These are phyloP conservation scores for Annulohypoxylon moriforme DNA, from an alignment of 495 filamentous ascomycete genomes.

Conservation along the genomic window DNA sequence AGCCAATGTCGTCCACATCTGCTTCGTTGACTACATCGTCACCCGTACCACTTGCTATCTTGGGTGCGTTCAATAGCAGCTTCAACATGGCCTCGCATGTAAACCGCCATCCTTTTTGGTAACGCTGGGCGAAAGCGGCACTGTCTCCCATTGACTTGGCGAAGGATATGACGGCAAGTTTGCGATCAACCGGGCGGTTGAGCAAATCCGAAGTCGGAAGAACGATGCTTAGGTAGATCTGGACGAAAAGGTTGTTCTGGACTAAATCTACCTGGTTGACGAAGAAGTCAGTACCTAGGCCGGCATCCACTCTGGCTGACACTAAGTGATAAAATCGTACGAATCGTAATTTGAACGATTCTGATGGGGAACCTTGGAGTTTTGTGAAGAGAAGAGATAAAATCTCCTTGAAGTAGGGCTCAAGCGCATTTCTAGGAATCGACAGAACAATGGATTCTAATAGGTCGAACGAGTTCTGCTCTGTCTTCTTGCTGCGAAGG, in stretches of 20 bases:
- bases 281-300: conserved; percentile 89
- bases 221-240: conserved; percentile 85
- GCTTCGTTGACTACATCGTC: conserved; percentile 84
- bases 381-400: conserved; percentile 84
- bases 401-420: conserved; percentile 82
- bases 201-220: conserved; percentile 89
- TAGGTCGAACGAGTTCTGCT: conserved; percentile 87
- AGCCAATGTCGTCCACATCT: conserved; percentile 93
- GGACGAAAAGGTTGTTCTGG: conserved; percentile 82
- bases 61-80: conserved; percentile 86
- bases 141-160: conserved; percentile 90
- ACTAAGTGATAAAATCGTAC: conserved; percentile 93
- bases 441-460: conserved; percentile 79
- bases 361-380: conserved; percentile 79
- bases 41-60: conserved; percentile 67
- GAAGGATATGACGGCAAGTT: conserved; percentile 90
- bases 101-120: conserved; percentile 87
- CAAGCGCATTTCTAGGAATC: conserved; percentile 71
- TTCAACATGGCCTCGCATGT: conserved; percentile 88
- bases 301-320: conserved; percentile 75
- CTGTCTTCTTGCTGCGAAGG: conserved; percentile 75
- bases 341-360: conserved; percentile 82
- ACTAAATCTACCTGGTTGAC: conserved; percentile 82
- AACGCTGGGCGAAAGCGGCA: conserved; percentile 76
- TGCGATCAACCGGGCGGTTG: conserved; percentile 87